phyloP scores from a whole-genome alignment of 257 asterid species.

The Nicotiana tomentosiformis region DNA sequence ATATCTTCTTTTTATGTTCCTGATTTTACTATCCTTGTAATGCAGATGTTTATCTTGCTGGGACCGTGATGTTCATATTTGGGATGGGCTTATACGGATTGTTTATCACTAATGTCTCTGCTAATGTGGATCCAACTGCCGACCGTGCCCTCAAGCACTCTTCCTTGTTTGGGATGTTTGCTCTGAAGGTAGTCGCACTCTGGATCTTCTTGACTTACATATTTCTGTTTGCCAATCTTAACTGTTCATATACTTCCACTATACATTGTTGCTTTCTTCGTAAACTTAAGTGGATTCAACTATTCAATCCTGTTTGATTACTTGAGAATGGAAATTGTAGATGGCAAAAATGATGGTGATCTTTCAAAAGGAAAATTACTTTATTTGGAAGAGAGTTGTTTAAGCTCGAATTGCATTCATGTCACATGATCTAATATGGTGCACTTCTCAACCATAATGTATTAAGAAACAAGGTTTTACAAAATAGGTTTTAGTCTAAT shows the following conservation, averaged over 20 bases:
- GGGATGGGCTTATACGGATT: slow-evolving; percentile 96
- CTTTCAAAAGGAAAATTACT: neutral
- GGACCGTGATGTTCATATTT: slow-evolving; percentile 90
- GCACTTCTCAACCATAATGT: neutral
- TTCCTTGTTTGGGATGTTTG: slow-evolving; percentile 86
- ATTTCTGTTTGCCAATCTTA: neutral
- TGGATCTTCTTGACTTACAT: neutral
- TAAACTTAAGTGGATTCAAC: neutral
- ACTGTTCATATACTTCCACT: neutral
- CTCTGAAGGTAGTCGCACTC: slow-evolving; percentile 49
- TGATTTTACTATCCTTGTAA: slow-evolving; percentile 5
- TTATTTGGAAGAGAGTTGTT: neutral
- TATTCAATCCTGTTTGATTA: neutral
- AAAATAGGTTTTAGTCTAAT: neutral
- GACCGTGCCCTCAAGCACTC: slow-evolving; percentile 91
- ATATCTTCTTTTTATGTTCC: neutral
- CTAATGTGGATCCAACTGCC: slow-evolving; percentile 32
- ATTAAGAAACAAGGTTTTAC: neutral
- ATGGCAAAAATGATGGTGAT: neutral
- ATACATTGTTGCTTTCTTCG: neutral
- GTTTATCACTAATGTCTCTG: slow-evolving; percentile 68
- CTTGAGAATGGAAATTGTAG: neutral
- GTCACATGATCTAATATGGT: neutral
- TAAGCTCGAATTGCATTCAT: neutral
- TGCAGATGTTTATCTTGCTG: slow-evolving; percentile 86